Conservation (phyloP, 78 protist genomes). For the slime mould (Dictyostelium discoideum) region DNA sequence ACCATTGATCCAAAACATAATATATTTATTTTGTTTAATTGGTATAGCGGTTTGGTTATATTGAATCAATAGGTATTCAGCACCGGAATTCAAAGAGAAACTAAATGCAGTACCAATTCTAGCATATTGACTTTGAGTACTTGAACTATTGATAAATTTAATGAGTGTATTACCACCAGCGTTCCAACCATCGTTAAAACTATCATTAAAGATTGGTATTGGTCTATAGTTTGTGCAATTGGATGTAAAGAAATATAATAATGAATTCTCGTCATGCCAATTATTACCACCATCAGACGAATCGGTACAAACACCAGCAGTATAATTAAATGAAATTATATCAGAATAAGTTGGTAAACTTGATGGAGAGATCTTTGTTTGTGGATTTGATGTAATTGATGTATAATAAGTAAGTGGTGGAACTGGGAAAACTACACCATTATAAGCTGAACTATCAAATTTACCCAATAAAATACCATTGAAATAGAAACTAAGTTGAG, state of each 20-base stretch:
- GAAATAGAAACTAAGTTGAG: background rate
- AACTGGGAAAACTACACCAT: background rate
- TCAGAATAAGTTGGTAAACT: background rate
- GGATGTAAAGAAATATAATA: slow-evolving; percentile 1
- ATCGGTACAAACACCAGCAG: background rate
- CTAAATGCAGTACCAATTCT: background rate
- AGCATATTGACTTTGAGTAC: slow-evolving; percentile 7
- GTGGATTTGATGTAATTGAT: background rate
- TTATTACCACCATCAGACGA: background rate
- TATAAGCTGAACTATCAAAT: background rate
- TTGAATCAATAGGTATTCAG: background rate
- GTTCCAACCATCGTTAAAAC: background rate
- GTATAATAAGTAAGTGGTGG: background rate
- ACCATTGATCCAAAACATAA: slow-evolving; percentile 63
- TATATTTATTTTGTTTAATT: background rate
- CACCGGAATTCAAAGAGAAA: background rate
- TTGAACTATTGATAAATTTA: background rate
- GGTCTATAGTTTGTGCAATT: slow-evolving; percentile 43
- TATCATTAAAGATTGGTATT: slow-evolving; percentile 17
- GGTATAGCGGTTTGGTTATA: background rate
- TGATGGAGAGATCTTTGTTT: background rate
- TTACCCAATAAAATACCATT: background rate
- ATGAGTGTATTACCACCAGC: background rate
- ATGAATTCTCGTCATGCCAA: background rate
- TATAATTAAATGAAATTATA: background rate